phyloP scores from a whole-genome alignment of 345 rosid genomes.

The Citrus hindsii region DNA sequence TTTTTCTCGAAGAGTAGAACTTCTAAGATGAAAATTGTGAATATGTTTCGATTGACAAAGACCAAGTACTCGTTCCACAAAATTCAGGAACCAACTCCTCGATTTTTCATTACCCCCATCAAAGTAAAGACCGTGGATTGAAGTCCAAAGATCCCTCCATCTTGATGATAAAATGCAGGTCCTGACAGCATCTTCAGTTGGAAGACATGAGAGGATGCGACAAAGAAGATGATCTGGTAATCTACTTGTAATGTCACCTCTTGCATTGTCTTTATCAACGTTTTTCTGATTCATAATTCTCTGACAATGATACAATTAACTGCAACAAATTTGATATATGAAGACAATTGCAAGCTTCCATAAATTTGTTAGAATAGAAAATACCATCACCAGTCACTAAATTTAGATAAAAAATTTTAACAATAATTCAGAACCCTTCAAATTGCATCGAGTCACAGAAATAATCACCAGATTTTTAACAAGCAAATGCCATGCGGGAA shows the following conservation, averaged over 20 bases:
- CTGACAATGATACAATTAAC: background rate
- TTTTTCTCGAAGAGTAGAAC: background rate
- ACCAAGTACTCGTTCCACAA: background rate
- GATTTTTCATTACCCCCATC: background rate
- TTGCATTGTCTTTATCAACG: background rate
- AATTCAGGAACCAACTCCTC: background rate
- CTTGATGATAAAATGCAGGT: background rate
- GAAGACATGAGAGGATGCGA: background rate
- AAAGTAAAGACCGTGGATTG: background rate
- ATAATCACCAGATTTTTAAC: too few relatives aligned
- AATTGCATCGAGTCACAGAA: too few relatives aligned
- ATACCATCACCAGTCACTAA: background rate
- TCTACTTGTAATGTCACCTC: background rate
- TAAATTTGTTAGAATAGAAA: background rate
- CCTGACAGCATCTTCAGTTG: background rate
- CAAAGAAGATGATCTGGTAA: background rate
- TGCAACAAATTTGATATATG: background rate
- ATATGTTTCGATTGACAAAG: background rate
- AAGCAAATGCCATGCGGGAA: too few relatives aligned
- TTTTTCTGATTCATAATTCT: background rate
- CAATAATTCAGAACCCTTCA: too few relatives aligned
- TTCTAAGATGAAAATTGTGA: background rate
- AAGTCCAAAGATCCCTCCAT: slow-evolving; percentile 6
- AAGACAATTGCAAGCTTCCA: background rate
- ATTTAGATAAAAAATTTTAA: background rate